Base-by-base conservation (phyloP, 805 yeast species). In the Saccharomycopsis sp. region DNA sequence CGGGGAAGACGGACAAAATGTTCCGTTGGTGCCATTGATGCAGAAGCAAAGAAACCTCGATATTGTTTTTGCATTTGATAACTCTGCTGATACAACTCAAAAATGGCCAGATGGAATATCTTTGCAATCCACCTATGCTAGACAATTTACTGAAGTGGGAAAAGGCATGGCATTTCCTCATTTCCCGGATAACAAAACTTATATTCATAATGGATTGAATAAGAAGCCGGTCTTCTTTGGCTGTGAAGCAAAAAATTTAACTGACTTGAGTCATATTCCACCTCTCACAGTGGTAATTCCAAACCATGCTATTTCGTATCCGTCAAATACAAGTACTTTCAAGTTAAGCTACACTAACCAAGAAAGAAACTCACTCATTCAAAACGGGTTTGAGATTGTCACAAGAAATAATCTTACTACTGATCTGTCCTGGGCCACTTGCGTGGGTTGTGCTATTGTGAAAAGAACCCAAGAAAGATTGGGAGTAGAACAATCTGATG, bases 371-470 rank as follows among this genome's bases (percentile, higher is more conserved):
- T 74, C 78, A 0, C 78, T 89, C 75, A 79, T 89, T 58, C 70
- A 76, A 64, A 89, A 89, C 68, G 96, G 96, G 14, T 86, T 81
- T 68, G 88, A 87, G 64, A 77, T 81, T 12, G 79, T 85, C 15
- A 76, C 92, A 0, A 79, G 86, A 67, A 75, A 77, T 59, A 88
- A 88, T 68, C 71, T 82, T 42, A 85, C 94, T 12, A 67, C 84
- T 23, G 94, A 87, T 63, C 68, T 73, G 2, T 83, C 86, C 47
- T 89, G 87, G 84, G 73, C 80, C 47, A 79, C 83, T 3, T 89
- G 96, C 74, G 77, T 89, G 54, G 88, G 87, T 2, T 89, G 96
- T 75, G 96, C 96, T 8, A 79, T 89, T 52, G 76, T 88, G 58
- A 85, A 88, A 73, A 82, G 96, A 69, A 82, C 85, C 47, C 84